A percentile compares a stretch with the other conserved stretches of the same genome.
Evolutionary conservation across 352 stramenopile genomes (phyloP).

Genomic region (Globisporangium cylindrosporum): DNA sequence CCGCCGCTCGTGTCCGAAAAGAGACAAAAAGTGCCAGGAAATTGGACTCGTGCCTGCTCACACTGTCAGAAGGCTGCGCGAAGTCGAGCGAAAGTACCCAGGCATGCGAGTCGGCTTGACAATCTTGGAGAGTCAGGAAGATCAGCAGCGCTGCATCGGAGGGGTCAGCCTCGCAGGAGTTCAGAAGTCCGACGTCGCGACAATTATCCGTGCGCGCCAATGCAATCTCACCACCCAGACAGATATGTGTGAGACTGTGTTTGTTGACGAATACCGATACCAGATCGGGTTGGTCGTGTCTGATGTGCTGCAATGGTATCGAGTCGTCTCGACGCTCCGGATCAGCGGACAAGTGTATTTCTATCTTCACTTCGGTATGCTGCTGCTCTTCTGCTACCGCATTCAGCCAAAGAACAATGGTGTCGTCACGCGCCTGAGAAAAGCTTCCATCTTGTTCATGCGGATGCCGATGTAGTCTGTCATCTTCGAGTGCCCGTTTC

Average conservation of each 20-base stretch:
- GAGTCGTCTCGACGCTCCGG: conserved; percentile 22
- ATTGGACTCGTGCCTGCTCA: neutral
- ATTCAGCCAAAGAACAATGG: conserved; percentile 9
- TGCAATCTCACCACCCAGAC: conserved; percentile 11
- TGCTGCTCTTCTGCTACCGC: conserved; percentile 13
- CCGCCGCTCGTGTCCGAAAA: conserved; percentile 2
- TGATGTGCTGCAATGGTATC: conserved; percentile 29
- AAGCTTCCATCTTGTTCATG: conserved; percentile 29
- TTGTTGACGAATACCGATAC: conserved; percentile 45
- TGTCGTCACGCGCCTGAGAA: conserved; percentile 1
- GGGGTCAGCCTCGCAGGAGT: neutral
- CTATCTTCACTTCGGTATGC: conserved; percentile 2
- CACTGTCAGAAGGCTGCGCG: neutral
- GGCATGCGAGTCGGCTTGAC: conserved; percentile 9
- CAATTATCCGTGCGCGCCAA: conserved; percentile 11
- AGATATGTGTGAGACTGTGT: conserved; percentile 29
- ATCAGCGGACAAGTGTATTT: conserved; percentile 15
- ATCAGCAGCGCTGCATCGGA: neutral
- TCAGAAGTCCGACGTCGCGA: conserved; percentile 4
- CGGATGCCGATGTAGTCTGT: conserved; percentile 47
- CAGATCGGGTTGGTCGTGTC: conserved; percentile 25
- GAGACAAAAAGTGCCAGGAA: neutral
- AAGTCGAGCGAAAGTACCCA: neutral
- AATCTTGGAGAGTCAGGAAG: conserved; percentile 12
- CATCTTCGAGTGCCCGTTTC: conserved; percentile 46